Evolutionary conservation across 306 rosid species (phyloP), one percentile per base, ranked within the genome.

Genomic region (Pueraria montana): DNA sequence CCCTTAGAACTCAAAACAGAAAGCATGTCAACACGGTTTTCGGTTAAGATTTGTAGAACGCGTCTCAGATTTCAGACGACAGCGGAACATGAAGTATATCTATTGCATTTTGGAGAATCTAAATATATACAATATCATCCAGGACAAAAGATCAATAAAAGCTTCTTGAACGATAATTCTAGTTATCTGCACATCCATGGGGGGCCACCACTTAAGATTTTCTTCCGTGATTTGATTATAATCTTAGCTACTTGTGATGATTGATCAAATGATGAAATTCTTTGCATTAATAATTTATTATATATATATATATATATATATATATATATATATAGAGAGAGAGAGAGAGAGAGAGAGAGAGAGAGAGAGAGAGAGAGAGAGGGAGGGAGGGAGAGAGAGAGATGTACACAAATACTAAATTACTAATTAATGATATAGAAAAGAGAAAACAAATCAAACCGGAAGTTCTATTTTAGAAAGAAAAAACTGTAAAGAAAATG

Each of bases 1-100:
- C 53, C 53, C 63, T 56, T 56, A 49, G 59, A 80, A 67, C 83
- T 55, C 27, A 73, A 70, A 87, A 80, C 81, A 80, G 84, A 87
- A 83, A 84, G 86, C 81, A 78, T 75, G 80, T 84, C 92, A 84
- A 84, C 90, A 53, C 85, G 80, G 87, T 80, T 88, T 88, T 90
- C 88, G 45, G 84, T 81, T 88, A 18, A 69, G 83, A 83, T 81
- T 80, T 82, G 82, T 78, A 65, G 46, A 80, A 81, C 77, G 72
- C 75, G 77, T 65, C 77, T 77, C 68, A 27, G 85, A 89, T 86
- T 74, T 82, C 76, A 89, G 91, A 80, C 84, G 89, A 91, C 87
- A 64, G 79, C 68, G 17, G 55, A 87, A 78, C 82, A 84, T 79
- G 83, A 53, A 79, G 20, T 18, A 73, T 82, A 82, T 72, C 74